Evolutionary conservation across 148 eudicot species (phyloP).

Genomic region (Mesembryanthemum crystallinum): DNA sequence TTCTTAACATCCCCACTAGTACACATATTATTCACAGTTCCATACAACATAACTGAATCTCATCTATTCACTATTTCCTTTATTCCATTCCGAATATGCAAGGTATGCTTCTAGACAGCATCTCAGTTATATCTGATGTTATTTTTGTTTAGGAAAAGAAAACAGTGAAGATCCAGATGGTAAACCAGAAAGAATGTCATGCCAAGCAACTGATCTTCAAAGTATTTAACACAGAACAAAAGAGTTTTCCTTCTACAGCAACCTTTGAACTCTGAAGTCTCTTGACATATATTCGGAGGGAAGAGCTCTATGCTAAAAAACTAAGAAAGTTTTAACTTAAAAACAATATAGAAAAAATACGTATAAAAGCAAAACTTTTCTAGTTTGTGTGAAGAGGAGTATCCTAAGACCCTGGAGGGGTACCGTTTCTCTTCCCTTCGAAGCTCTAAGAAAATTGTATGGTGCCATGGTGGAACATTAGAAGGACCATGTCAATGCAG

Average conservation of each 20-base stretch:
- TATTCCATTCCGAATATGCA: background rate
- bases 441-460: too few relatives aligned
- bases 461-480: too few relatives aligned
- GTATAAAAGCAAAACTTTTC: background rate
- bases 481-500: background rate
- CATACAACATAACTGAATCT: background rate
- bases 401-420: background rate
- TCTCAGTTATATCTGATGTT: background rate
- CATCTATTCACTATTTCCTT: background rate
- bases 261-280: background rate
- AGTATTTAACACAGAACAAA: background rate
- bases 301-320: background rate
- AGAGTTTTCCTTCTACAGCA: background rate
- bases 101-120: background rate
- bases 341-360: background rate
- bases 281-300: background rate
- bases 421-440: too few relatives aligned
- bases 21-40: background rate
- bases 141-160: background rate
- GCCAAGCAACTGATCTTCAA: background rate
- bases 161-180: background rate
- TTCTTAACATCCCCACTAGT: background rate
- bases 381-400: background rate
- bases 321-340: too few relatives aligned
- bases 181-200: background rate